phyloP scores from a whole-genome alignment of 805 yeast species.

The Saccharomycopsis sp. region DNA sequence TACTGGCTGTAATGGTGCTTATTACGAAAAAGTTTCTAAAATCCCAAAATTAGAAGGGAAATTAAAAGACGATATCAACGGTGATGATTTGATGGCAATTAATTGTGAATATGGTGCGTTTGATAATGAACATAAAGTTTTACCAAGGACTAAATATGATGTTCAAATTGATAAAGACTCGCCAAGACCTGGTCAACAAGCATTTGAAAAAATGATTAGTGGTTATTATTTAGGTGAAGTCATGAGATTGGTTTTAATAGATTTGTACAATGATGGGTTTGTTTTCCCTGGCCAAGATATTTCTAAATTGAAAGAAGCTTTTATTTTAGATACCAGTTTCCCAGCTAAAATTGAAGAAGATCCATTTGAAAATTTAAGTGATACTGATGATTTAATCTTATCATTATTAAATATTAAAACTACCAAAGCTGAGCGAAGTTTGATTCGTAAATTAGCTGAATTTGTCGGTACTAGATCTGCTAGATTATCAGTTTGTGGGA shows the following conservation, averaged over 20 bases:
- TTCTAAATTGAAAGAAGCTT: constrained; percentile 52
- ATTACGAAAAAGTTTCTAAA: constrained; percentile 66
- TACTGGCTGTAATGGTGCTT: constrained; percentile 97
- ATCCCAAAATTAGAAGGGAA: constrained; percentile 78
- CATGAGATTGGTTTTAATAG: constrained; percentile 71
- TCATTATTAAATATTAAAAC: constrained; percentile 54
- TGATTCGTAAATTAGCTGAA: constrained; percentile 78
- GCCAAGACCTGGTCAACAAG: constrained; percentile 94
- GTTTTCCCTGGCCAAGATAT: constrained; percentile 69
- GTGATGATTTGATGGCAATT: constrained; percentile 79
- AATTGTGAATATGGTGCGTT: constrained; percentile 98
- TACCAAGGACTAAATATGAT: constrained; percentile 91
- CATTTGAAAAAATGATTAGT: constrained; percentile 95
- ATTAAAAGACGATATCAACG: constrained; percentile 54
- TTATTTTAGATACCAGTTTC: constrained; percentile 81
- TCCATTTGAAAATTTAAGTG: constrained; percentile 75
- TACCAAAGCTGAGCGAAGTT: constrained; percentile 69
- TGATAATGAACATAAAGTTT: constrained; percentile 76
- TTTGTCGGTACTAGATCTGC: constrained; percentile 89
- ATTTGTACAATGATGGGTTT: constrained; percentile 55
- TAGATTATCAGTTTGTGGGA: constrained; percentile 87
- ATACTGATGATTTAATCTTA: constrained; percentile 61
- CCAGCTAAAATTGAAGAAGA: constrained; percentile 86
- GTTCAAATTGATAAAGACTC: constrained; percentile 71
- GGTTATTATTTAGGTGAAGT: constrained; percentile 96